Percentiles rank a stretch among this genome's conserved stretches.
Evolutionary conservation across 306 rosid genomes (phyloP).

Genomic region (Lathyrus aphaca): DNA sequence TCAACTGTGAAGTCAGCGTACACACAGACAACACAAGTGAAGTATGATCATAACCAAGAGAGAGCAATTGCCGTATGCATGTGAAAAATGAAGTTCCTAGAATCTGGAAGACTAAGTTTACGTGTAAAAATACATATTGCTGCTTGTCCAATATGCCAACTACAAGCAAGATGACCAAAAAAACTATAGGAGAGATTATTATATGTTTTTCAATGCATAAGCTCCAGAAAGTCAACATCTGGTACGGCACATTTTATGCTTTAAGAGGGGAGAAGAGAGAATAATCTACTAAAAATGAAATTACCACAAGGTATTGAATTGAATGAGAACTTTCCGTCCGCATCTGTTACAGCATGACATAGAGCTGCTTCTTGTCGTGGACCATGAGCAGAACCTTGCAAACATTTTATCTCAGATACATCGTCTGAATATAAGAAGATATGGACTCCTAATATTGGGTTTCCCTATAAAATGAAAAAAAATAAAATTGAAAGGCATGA

Average conservation of each 20-base stretch:
- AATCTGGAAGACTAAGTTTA: constrained; percentile 35
- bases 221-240: constrained; percentile 32
- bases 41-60: constrained; percentile 25
- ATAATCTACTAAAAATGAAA: constrained; percentile 36
- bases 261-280: constrained; percentile 14
- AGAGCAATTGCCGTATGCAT: constrained; percentile 4
- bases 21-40: constrained; percentile 21
- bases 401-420: constrained; percentile 80
- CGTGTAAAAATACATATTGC: constrained; percentile 19
- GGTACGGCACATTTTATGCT: constrained; percentile 10
- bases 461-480: constrained; percentile 65
- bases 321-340: constrained; percentile 79
- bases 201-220: constrained; percentile 9
- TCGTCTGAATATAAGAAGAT: constrained; percentile 83
- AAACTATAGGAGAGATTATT: constrained; percentile 21
- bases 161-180: constrained; percentile 10
- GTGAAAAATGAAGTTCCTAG: constrained; percentile 17
- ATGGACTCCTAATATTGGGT: constrained; percentile 93
- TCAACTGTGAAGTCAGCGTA: constrained; percentile 15
- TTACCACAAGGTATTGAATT: constrained; percentile 92
- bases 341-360: constrained; percentile 89
- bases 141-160: constrained; percentile 30
- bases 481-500: constrained; percentile 31
- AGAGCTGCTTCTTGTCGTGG: constrained; percentile 68
- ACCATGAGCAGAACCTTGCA: constrained; percentile 77